Conservation (phyloP, 2,329 filamentous ascomycete species). For the Sporothrix inflata region DNA sequence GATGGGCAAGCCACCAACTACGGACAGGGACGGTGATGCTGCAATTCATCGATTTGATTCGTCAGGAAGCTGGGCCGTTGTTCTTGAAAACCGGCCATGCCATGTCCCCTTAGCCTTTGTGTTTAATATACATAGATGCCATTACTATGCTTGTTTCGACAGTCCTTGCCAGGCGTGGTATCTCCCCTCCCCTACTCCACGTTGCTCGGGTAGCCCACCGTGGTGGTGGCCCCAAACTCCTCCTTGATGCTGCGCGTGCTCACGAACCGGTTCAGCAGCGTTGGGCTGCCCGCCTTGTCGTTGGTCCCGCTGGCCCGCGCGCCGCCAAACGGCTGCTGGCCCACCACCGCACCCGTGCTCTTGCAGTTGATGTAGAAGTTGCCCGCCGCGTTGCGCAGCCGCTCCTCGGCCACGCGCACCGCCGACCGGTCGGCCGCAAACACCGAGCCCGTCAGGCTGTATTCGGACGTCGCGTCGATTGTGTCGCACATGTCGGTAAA, state of each 20-base stretch:
- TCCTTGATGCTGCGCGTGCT: constrained; percentile 63
- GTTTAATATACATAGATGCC: constrained; percentile 11
- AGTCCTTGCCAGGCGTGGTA: not conserved
- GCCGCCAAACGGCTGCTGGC: constrained; percentile 60
- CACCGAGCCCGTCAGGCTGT: constrained; percentile 57
- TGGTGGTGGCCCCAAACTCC: constrained; percentile 67
- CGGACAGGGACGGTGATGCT: constrained; percentile 15
- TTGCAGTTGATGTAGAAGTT: constrained; percentile 64
- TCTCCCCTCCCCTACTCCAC: constrained; percentile 50
- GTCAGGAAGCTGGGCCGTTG: constrained; percentile 18
- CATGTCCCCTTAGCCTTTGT: not conserved
- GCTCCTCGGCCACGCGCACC: constrained; percentile 54
- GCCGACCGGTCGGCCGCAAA: constrained; percentile 54
- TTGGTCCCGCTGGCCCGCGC: constrained; percentile 57
- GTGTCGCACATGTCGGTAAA: constrained; percentile 59
- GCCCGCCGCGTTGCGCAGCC: constrained; percentile 57
- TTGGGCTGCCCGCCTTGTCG: constrained; percentile 59
- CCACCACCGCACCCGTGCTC: constrained; percentile 59
- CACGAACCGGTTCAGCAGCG: constrained; percentile 55
- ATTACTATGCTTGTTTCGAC: not conserved
- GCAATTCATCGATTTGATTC: constrained; percentile 26
- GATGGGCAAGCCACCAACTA: constrained; percentile 8
- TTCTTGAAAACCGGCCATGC: constrained; percentile 9
- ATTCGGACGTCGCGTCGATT: constrained; percentile 74
- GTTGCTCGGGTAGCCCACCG: constrained; percentile 73